A percentile compares a stretch with the other conserved stretches of the same genome.
Conservation (phyloP, 192 early-diverging fungal species). For the Mortierella antarctica region DNA sequence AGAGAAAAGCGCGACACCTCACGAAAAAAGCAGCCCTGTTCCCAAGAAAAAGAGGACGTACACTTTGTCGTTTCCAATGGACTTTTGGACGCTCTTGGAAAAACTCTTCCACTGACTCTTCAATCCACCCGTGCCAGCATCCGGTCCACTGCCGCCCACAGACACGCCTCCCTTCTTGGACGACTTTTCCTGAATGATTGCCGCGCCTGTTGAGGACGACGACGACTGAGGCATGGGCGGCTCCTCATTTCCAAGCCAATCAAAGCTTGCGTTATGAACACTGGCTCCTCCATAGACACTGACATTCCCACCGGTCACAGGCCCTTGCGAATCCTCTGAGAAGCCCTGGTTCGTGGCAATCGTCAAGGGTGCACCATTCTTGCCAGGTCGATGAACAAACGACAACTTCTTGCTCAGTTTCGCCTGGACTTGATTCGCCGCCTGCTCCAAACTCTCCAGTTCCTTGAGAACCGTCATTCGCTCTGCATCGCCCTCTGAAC, state of each 20-base stretch:
- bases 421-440: constrained; percentile 21
- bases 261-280: constrained; percentile 10
- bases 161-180: constrained; percentile 35
- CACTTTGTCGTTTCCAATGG: constrained; percentile 53
- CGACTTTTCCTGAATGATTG: constrained; percentile 9
- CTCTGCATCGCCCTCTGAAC: constrained; percentile 28
- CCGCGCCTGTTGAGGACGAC: not conserved
- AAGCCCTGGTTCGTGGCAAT: constrained; percentile 36
- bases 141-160: constrained; percentile 19
- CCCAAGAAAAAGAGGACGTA: constrained; percentile 10
- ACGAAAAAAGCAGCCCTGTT: not conserved
- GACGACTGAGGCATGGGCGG: constrained; percentile 25
- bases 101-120: constrained; percentile 55
- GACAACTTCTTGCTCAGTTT: constrained; percentile 52
- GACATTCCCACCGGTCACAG: constrained; percentile 22
- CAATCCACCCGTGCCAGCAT: constrained; percentile 30
- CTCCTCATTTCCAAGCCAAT: constrained; percentile 20
- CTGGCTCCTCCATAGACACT: constrained; percentile 24
- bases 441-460: constrained; percentile 22
- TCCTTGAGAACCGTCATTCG: constrained; percentile 24
- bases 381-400: constrained; percentile 46
- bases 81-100: constrained; percentile 55
- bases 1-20: not conserved
- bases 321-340: constrained; percentile 34
- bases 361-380: constrained; percentile 30